A percentile compares a stretch with the other conserved stretches of the same genome.
Evolutionary conservation across 2,329 filamentous ascomycete species (phyloP).

Genomic region (Pseudocercospora vitis): DNA sequence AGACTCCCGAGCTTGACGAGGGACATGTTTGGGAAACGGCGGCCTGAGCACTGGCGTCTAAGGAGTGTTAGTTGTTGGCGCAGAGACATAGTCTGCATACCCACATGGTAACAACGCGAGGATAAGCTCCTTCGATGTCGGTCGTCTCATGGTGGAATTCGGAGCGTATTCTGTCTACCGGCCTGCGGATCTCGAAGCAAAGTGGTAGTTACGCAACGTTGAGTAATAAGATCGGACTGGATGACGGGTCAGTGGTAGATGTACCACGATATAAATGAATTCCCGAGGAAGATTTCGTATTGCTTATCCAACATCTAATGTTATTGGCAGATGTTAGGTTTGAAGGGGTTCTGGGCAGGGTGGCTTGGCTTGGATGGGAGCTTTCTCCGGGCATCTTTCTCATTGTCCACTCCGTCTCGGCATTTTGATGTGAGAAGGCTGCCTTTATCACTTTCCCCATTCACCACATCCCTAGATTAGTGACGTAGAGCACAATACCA

Average conservation of each 20-base stretch:
- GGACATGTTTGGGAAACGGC: conserved; percentile 23
- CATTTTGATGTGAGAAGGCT: too few species aligned
- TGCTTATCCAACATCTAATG: neutral
- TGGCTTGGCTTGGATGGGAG: too few species aligned
- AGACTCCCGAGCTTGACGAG: conserved; percentile 30
- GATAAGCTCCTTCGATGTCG: neutral
- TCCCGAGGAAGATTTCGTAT: neutral
- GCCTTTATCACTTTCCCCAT: too few species aligned
- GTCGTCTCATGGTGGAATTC: neutral
- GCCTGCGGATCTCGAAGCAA: neutral
- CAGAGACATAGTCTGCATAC: neutral
- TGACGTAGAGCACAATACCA: too few species aligned
- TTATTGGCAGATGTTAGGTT: too few species aligned
- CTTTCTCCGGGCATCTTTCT: too few species aligned
- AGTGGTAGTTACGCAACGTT: neutral
- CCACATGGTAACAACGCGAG: conserved; percentile 1
- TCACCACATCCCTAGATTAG: too few species aligned
- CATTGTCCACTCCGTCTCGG: too few species aligned
- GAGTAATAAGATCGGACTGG: too few species aligned
- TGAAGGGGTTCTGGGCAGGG: too few species aligned
- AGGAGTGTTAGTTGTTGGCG: neutral
- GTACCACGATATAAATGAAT: neutral
- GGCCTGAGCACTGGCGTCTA: neutral
- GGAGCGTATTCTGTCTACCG: neutral
- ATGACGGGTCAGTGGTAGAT: neutral